These are phyloP conservation scores for Mentha longifolia DNA, from an alignment of 257 asterid genomes.

Conservation along the genomic window DNA sequence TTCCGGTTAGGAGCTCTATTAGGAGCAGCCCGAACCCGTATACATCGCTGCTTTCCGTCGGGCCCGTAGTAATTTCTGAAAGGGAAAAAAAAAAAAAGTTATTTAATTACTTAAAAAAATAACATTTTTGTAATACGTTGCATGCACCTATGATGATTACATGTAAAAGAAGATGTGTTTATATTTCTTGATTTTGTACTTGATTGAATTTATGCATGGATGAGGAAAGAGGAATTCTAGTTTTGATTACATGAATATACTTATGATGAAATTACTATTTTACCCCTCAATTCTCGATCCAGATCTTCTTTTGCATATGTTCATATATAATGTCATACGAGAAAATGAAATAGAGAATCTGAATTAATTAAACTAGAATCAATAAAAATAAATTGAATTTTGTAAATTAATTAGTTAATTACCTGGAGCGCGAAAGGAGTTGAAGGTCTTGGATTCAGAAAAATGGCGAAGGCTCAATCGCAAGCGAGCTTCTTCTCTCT, in stretches of 20 bases:
- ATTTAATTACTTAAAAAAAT: not conserved
- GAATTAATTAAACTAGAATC: not conserved
- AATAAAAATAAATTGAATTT: not conserved
- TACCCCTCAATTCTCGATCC: not conserved
- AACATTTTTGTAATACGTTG: conserved; percentile 7
- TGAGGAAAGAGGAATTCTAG: not conserved
- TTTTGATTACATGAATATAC: not conserved
- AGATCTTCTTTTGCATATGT: too few species aligned
- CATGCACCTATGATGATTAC: conserved; percentile 48
- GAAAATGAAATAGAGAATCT: not conserved
- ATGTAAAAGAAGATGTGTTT: not conserved
- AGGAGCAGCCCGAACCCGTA: conserved; percentile 69
- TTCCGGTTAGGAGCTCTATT: conserved; percentile 78
- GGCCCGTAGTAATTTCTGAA: conserved; percentile 47
- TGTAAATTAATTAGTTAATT: conserved; percentile 28
- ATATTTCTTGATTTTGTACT: conserved; percentile 24
- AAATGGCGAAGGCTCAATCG: conserved; percentile 41
- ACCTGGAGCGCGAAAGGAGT: conserved; percentile 65
- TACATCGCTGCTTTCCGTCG: conserved; percentile 54
- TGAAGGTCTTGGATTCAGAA: conserved; percentile 43
- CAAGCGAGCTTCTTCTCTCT: conserved; percentile 58
- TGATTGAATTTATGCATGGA: conserved; percentile 26
- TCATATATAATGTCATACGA: too few species aligned
- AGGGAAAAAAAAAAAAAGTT: too few species aligned
- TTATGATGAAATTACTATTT: not conserved